Evolutionary conservation across 139 green algal species (phyloP).

Genomic region (Tetraselmis chui): DNA sequence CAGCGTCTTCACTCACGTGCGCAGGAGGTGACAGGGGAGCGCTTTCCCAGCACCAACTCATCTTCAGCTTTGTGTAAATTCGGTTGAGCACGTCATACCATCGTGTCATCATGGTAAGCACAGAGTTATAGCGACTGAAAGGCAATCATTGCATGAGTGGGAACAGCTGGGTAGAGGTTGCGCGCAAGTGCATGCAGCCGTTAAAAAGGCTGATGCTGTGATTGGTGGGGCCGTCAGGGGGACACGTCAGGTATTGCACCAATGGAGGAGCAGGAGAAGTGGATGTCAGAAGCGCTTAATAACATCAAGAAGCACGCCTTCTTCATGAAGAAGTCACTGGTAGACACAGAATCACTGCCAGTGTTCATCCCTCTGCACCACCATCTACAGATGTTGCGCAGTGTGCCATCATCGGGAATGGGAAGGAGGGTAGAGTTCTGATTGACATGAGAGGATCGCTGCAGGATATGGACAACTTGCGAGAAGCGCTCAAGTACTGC

Average conservation of each 20-base stretch:
- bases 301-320: slow-evolving; percentile 73
- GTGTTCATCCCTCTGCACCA: background rate
- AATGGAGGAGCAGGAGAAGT: slow-evolving; percentile 54
- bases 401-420: background rate
- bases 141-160: no score
- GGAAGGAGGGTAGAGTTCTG: background rate
- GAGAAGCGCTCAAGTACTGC: slow-evolving; percentile 84
- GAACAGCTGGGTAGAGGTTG: no score
- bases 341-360: slow-evolving; percentile 18
- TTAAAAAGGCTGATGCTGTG: no score
- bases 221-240: no score
- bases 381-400: background rate
- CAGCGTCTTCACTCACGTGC: no score
- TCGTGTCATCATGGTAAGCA: no score
- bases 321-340: slow-evolving; percentile 75
- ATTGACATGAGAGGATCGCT: background rate
- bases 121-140: no score
- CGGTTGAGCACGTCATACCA: no score
- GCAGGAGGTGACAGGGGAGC: no score
- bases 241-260: background rate
- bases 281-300: slow-evolving; percentile 55
- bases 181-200: no score
- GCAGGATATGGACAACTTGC: slow-evolving; percentile 90
- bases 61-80: no score
- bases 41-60: no score